These are phyloP conservation scores for Bertia moriformis DNA, from an alignment of 2,329 filamentous ascomycete species.

Conservation along the genomic window DNA sequence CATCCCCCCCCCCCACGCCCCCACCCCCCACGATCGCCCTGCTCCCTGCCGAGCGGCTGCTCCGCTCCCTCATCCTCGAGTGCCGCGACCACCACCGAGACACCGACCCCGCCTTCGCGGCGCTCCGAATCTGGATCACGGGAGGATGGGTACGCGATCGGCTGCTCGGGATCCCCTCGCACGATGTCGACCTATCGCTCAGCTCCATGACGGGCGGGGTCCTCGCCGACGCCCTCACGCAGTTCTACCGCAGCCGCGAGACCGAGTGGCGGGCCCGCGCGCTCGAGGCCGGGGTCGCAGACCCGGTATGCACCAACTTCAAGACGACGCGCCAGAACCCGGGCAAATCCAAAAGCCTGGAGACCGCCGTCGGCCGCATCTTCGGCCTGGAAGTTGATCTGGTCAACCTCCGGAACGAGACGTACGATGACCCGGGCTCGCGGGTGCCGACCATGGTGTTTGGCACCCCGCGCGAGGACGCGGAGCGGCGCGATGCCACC, in stretches of 20 bases:
- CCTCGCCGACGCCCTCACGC: constrained; percentile 25
- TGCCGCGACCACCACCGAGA: not conserved
- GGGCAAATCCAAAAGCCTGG: constrained; percentile 10
- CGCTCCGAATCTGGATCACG: constrained; percentile 25
- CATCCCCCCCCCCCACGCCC: too few species aligned
- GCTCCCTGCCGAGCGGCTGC: not conserved
- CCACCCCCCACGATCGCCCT: too few species aligned
- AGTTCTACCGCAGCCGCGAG: constrained; percentile 17
- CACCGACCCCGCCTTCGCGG: not conserved
- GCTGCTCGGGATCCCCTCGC: constrained; percentile 24
- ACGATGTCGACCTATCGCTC: constrained; percentile 31
- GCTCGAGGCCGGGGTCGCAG: not conserved
- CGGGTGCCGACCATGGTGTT: constrained; percentile 8
- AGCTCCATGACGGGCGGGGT: constrained; percentile 30
- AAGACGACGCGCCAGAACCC: constrained; percentile 8
- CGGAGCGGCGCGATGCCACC: constrained; percentile 8
- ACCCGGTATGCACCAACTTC: constrained; percentile 4
- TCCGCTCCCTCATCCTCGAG: not conserved
- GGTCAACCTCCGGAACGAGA: constrained; percentile 9
- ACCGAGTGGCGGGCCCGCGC: not conserved
- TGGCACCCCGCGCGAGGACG: constrained; percentile 8
- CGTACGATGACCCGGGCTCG: constrained; percentile 5
- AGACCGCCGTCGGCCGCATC: constrained; percentile 7
- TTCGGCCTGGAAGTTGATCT: constrained; percentile 9
- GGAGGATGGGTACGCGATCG: constrained; percentile 34